Evolutionary conservation across 202 grass and related monocot genomes (phyloP), one percentile per base, ranked within the genome.

Genomic region (Elaeis oleifera): DNA sequence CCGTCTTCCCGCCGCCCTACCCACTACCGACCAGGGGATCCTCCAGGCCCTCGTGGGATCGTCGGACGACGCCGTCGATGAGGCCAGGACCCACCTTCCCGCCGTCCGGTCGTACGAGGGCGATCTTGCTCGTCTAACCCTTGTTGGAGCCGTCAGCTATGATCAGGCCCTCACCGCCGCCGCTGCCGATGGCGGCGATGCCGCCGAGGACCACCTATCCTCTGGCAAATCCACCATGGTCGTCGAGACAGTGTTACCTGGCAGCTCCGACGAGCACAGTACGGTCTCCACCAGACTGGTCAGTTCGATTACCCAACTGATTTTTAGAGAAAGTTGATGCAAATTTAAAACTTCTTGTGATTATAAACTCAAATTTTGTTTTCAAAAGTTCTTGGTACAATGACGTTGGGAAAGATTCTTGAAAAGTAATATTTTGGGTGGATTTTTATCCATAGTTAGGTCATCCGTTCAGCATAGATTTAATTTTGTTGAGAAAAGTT

Each of bases 261-360:
- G 58, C 9, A 64, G 49, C 3, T 15, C 67, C 2, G 74, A 74
- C 25, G 64, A 71, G 28, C 36, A 64, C 21, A 75, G 65, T 64
- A 74, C 77, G 15, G 53, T 75, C 59, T 89, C 92, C 54, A 91
- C 91, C 5, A 78, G 85, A 16, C 32, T 96, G 74, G 91, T 96
- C 68, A 75, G 81, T 58, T 71, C 48, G n/a, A 17, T 19, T 8
- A 49, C 39, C 24, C 53, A 20, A 1, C 44, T 44, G 8, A 23
- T 53, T 44, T 49, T 24, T 9, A 44, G 13, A 13, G 28, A 31
- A 44, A 44, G 28, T 44, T 13, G 36, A 44, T 13, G 11, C 36
- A 13, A 44, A 11, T 3, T 14, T 44, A 44, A 44, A 44, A 44
- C 36, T 14, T 13, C 13, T 44, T 44, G 36, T 3, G 1, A 2